Percentiles rank a stretch among this genome's conserved stretches.
phyloP scores from a whole-genome alignment of 345 rosid genomes.

The Eucalyptus tenuipes region DNA sequence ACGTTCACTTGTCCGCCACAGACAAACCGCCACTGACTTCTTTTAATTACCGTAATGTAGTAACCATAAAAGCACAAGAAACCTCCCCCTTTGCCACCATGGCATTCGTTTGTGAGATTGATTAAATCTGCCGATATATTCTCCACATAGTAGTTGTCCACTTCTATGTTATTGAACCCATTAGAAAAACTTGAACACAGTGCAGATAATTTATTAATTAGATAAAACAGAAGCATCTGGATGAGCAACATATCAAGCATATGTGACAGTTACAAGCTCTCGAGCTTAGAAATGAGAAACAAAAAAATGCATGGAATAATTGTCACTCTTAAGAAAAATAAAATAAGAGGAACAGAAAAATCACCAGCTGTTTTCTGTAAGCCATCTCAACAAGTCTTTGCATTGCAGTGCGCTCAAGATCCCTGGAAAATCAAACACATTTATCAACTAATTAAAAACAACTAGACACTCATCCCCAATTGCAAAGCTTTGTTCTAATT shows the following conservation, averaged over 20 bases:
- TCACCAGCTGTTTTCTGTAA: conserved; percentile 37
- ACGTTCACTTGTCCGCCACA: not conserved
- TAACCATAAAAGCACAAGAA: not conserved
- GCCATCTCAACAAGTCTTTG: conserved; percentile 46
- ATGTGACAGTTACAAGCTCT: not conserved
- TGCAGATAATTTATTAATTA: not conserved
- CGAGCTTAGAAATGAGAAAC: not conserved
- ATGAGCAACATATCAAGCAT: not conserved
- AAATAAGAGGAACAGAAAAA: not conserved
- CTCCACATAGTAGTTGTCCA: not conserved
- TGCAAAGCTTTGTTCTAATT: not conserved
- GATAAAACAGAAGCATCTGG: not conserved
- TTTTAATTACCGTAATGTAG: not conserved
- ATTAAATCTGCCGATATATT: not conserved
- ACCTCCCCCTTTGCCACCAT: not conserved
- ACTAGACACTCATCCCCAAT: not conserved
- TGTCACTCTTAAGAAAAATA: not conserved
- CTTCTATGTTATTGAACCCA: not conserved
- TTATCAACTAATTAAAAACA: not conserved
- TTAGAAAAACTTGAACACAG: not conserved
- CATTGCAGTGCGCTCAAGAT: conserved; percentile 42
- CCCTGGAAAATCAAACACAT: conserved; percentile 9
- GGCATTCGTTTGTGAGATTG: not conserved
- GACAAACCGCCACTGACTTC: not conserved
- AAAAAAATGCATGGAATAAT: not conserved